Percentiles rank a stretch among this genome's conserved stretches.
phyloP scores from a whole-genome alignment of 805 yeast species.

The Candida namnaoensis region DNA sequence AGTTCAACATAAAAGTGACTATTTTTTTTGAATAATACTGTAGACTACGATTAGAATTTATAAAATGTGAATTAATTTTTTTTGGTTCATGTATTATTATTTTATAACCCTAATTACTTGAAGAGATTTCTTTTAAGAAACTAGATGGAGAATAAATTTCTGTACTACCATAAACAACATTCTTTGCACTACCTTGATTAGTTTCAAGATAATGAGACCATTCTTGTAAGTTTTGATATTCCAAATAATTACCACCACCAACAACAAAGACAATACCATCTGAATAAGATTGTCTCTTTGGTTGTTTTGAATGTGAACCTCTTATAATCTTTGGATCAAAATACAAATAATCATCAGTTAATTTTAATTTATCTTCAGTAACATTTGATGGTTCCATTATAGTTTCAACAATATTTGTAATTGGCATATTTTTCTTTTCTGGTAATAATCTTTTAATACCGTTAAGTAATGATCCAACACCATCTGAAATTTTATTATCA shows the following conservation, averaged over 20 bases:
- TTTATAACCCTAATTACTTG: constrained; percentile 1
- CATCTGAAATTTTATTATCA: constrained; percentile 67
- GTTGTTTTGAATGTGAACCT: constrained; percentile 86
- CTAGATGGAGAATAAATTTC: constrained; percentile 61
- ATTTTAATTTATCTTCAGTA: constrained; percentile 49
- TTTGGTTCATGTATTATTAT: no score
- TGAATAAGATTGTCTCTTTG: constrained; percentile 71
- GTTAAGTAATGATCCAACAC: constrained; percentile 81
- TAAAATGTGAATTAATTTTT: no score
- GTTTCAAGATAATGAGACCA: constrained; percentile 45
- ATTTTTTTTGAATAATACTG: no score
- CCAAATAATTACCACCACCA: constrained; percentile 95
- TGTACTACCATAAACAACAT: constrained; percentile 83
- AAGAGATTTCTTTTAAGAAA: constrained; percentile 59
- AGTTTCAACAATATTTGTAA: constrained; percentile 86
- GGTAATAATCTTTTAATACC: constrained; percentile 85
- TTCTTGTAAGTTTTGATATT: constrained; percentile 89
- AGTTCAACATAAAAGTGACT: no score
- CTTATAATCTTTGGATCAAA: constrained; percentile 83
- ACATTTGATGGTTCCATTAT: constrained; percentile 77
- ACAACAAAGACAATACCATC: constrained; percentile 86
- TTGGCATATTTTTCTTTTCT: constrained; percentile 78
- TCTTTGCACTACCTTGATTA: constrained; percentile 33
- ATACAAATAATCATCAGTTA: constrained; percentile 85
- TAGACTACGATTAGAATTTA: no score